A percentile compares a stretch with the other conserved stretches of the same genome.
Conservation (phyloP, 495 filamentous ascomycete genomes). For the Viridothelium virens region DNA sequence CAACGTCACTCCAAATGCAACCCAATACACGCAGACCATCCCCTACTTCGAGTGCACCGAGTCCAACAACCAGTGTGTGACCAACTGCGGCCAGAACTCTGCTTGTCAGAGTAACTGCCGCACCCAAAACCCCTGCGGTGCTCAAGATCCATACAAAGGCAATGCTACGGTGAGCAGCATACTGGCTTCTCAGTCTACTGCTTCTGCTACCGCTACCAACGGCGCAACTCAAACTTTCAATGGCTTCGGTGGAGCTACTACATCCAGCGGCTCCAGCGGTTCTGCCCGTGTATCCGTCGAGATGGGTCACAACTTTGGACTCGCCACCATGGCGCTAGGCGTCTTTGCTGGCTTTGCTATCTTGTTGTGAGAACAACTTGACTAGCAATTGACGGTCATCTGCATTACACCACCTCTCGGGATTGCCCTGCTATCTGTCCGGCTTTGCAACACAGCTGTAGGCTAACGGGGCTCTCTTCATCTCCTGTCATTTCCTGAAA, state of each 20-base stretch:
- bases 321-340: conserved; percentile 1
- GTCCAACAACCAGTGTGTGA: conserved; percentile 63
- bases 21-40: conserved; percentile 77
- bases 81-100: conserved; percentile 50
- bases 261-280: not conserved
- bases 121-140: conserved; percentile 70
- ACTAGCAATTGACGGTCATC: not conserved
- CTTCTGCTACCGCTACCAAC: not conserved
- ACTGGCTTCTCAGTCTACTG: not conserved
- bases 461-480: not conserved
- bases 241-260: conserved; percentile 3
- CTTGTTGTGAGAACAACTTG: not conserved
- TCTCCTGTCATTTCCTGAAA: not conserved
- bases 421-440: too few relatives aligned
- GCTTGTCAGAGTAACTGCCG: conserved; percentile 58
- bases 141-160: conserved; percentile 48
- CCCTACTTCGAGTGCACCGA: conserved; percentile 77
- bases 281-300: not conserved
- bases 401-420: too few relatives aligned
- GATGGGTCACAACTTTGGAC: not conserved
- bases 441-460: not conserved
- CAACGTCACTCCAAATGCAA: conserved; percentile 61
- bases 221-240: conserved; percentile 1
- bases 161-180: conserved; percentile 9
- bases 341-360: conserved; percentile 9